A percentile compares a stretch with the other conserved stretches of the same genome.
Evolutionary conservation across 2,329 filamentous ascomycete genomes (phyloP).

Genomic region (Fonsecaea multimorphosa): DNA sequence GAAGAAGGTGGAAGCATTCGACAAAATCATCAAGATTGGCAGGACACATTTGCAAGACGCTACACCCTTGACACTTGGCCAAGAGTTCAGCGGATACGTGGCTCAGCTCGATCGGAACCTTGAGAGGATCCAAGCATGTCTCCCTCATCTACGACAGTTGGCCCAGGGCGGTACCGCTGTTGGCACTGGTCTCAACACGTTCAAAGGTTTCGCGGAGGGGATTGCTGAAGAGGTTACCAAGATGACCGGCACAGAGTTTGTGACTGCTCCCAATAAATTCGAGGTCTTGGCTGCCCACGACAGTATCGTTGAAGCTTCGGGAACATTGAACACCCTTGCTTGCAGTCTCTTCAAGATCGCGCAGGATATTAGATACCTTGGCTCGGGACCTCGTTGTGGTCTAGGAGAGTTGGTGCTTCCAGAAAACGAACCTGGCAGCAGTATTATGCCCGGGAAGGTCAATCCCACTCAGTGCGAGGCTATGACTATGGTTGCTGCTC

Average conservation of each 20-base stretch:
- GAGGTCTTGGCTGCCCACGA: slow-evolving; percentile 96
- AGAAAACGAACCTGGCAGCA: slow-evolving; percentile 96
- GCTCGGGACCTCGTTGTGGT: slow-evolving; percentile 92
- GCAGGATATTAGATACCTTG: slow-evolving; percentile 96
- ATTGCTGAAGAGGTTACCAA: slow-evolving; percentile 89
- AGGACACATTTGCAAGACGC: slow-evolving; percentile 97
- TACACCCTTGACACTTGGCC: slow-evolving; percentile 90
- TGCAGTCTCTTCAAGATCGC: slow-evolving; percentile 95
- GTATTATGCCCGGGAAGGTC: slow-evolving; percentile 99
- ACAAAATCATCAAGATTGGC: slow-evolving; percentile 98
- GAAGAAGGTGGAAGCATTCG: slow-evolving; percentile 86
- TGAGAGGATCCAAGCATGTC: slow-evolving; percentile 78
- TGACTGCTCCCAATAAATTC: slow-evolving; percentile 98
- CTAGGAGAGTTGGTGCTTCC: slow-evolving; percentile 91
- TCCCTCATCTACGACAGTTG: slow-evolving; percentile 83
- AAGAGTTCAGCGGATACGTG: slow-evolving; percentile 98
- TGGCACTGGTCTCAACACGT: slow-evolving; percentile 97
- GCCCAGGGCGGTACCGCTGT: slow-evolving; percentile 97
- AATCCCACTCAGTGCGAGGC: slow-evolving; percentile 99
- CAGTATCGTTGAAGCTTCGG: slow-evolving; percentile 91
- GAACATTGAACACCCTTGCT: slow-evolving; percentile 90
- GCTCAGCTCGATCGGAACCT: slow-evolving; percentile 92
- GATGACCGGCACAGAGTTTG: slow-evolving; percentile 91
- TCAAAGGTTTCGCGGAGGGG: slow-evolving; percentile 90
- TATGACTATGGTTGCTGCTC: slow-evolving; percentile 94